Percentiles rank a stretch among this genome's conserved stretches.
phyloP scores from a whole-genome alignment of 2,329 filamentous ascomycete genomes.

The Aspergillus phoenicis region DNA sequence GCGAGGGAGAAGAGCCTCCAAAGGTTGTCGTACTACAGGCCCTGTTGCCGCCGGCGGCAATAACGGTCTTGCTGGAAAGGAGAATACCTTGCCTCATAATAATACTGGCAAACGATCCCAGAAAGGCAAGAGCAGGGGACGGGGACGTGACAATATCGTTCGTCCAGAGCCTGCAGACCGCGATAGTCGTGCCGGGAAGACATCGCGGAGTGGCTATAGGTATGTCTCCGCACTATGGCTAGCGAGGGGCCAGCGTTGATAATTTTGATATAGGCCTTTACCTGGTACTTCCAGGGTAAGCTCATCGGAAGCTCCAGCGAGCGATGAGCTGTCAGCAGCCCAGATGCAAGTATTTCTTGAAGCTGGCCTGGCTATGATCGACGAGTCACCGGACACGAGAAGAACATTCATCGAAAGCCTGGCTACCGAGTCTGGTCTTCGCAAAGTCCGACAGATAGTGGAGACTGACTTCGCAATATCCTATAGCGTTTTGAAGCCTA shows the following conservation, averaged over 20 bases:
- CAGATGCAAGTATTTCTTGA: constrained; percentile 2
- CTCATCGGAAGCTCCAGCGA: too few relatives aligned
- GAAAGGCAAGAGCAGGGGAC: background rate
- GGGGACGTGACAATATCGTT: background rate
- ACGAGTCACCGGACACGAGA: background rate
- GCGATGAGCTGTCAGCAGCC: background rate
- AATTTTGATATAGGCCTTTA: background rate
- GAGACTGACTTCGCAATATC: constrained; percentile 11
- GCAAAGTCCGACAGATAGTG: constrained; percentile 11
- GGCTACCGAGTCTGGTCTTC: constrained; percentile 13
- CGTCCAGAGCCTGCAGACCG: background rate
- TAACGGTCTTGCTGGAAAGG: background rate
- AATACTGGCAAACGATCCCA: background rate
- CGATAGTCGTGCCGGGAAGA: background rate
- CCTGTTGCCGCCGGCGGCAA: background rate
- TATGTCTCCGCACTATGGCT: background rate
- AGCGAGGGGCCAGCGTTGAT: background rate
- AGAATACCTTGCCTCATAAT: background rate
- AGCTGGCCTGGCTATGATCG: background rate
- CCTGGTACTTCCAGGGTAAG: background rate
- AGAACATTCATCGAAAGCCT: constrained; percentile 2
- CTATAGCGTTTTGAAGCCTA: constrained; percentile 16
- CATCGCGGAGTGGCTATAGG: background rate
- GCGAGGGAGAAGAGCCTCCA: background rate
- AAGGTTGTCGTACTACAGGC: background rate